These are phyloP conservation scores for Schwanniomyces yamadae DNA, from an alignment of 805 yeast genomes.

Conservation along the genomic window DNA sequence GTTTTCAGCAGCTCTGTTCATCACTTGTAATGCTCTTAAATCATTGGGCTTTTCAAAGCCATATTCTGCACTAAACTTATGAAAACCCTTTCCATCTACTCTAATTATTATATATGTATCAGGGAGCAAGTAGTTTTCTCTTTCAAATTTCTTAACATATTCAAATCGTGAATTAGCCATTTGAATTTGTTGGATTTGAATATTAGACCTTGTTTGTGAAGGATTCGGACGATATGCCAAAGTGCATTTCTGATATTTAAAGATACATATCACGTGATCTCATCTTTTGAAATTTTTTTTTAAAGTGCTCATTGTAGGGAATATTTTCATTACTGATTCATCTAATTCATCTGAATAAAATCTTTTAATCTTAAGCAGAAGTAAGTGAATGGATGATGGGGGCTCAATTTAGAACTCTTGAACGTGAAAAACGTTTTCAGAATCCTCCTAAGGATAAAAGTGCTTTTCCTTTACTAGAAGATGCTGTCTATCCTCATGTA, in stretches of 20 bases:
- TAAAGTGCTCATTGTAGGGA: background rate
- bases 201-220: no score
- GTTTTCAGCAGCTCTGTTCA: constrained; percentile 76
- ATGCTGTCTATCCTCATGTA: constrained; percentile 92
- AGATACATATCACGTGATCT: constrained; percentile 9
- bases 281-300: constrained; percentile 11
- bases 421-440: constrained; percentile 79
- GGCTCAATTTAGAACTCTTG: constrained; percentile 76
- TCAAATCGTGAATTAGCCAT: constrained; percentile 90
- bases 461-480: constrained; percentile 76
- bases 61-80: constrained; percentile 73
- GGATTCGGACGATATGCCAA: background rate
- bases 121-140: constrained; percentile 69
- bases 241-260: no score
- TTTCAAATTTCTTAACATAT: constrained; percentile 81
- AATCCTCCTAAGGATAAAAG: constrained; percentile 88
- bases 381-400: constrained; percentile 37
- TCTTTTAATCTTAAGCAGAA: no score
- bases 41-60: constrained; percentile 89
- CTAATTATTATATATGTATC: constrained; percentile 81
- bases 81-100: constrained; percentile 93
- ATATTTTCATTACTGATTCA: constrained; percentile 1
- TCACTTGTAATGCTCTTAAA: constrained; percentile 64
- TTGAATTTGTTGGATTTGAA: background rate
- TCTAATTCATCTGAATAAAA: background rate